Conservation (phyloP, 2,329 filamentous ascomycete genomes). For the Colletotrichum sp. region DNA sequence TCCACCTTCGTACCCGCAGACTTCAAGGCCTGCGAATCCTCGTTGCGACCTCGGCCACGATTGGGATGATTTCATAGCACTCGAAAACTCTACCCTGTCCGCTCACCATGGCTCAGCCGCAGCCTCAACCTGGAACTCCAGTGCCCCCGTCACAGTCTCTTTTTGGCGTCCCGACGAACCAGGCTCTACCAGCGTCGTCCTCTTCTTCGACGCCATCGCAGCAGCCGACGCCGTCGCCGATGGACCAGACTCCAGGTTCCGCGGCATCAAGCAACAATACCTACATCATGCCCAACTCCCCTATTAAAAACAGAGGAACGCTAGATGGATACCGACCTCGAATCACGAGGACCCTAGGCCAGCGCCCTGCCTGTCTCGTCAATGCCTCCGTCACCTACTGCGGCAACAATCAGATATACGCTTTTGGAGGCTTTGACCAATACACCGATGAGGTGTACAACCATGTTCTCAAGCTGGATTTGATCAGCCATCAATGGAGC, state of each 20-base stretch:
- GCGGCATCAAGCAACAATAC: conserved; percentile 72
- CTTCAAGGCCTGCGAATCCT: background rate
- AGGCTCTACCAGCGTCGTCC: conserved; percentile 27
- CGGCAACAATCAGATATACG: conserved; percentile 96
- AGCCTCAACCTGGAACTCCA: conserved; percentile 44
- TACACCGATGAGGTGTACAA: conserved; percentile 99
- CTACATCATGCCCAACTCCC: conserved; percentile 90
- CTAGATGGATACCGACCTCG: conserved; percentile 83
- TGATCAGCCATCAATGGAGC: conserved; percentile 89
- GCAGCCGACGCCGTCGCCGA: conserved; percentile 29
- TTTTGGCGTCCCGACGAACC: conserved; percentile 47
- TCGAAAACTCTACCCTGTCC: background rate
- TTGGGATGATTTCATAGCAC: conserved; percentile 17
- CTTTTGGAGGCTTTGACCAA: conserved; percentile 97
- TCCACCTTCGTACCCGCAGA: background rate
- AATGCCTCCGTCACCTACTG: conserved; percentile 99
- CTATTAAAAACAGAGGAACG: conserved; percentile 68
- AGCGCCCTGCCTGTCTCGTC: conserved; percentile 90
- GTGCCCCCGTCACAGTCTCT: conserved; percentile 47
- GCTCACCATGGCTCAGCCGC: conserved; percentile 42
- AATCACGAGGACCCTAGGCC: conserved; percentile 78
- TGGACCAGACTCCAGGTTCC: conserved; percentile 50
- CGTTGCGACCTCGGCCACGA: background rate
- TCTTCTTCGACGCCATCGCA: conserved; percentile 31
- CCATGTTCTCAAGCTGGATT: conserved; percentile 88